phyloP scores from a whole-genome alignment of 495 filamentous ascomycete genomes.

The Neurospora intermedia region DNA sequence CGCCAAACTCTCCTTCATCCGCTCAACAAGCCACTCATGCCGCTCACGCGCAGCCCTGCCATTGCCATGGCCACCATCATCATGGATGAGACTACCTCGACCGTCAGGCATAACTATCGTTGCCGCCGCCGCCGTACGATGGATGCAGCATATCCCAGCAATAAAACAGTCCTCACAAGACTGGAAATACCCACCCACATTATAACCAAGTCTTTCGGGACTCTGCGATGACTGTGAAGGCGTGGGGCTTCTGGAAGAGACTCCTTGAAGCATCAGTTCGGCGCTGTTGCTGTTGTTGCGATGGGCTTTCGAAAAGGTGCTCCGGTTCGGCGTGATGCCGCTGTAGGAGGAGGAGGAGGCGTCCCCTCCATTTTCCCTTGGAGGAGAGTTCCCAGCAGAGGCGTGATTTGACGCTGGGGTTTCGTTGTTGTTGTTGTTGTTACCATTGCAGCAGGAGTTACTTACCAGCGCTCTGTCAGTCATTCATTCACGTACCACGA shows the following conservation, averaged over 20 bases:
- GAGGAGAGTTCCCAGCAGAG: not conserved
- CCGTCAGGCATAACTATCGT: not conserved
- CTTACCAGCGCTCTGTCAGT: not conserved
- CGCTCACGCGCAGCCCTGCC: not conserved
- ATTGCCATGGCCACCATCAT: not conserved
- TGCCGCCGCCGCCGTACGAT: not conserved
- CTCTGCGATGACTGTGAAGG: not conserved
- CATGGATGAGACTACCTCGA: not conserved
- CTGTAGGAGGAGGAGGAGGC: not conserved
- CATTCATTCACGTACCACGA: not conserved
- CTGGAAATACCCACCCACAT: not conserved
- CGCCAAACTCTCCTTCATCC: not conserved
- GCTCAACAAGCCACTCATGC: not conserved
- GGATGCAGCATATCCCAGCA: not conserved
- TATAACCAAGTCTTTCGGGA: not conserved
- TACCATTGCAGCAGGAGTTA: not conserved
- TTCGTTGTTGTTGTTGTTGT: not conserved
- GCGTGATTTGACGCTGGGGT: not conserved
- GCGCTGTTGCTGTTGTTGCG: not conserved
- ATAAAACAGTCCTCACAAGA: not conserved
- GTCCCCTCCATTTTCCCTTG: not conserved
- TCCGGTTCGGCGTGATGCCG: not conserved
- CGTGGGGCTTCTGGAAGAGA: not conserved
- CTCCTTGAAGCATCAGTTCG: not conserved
- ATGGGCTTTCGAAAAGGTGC: not conserved